phyloP scores from a whole-genome alignment of 345 rosid species.

The Linum usitatissimum region DNA sequence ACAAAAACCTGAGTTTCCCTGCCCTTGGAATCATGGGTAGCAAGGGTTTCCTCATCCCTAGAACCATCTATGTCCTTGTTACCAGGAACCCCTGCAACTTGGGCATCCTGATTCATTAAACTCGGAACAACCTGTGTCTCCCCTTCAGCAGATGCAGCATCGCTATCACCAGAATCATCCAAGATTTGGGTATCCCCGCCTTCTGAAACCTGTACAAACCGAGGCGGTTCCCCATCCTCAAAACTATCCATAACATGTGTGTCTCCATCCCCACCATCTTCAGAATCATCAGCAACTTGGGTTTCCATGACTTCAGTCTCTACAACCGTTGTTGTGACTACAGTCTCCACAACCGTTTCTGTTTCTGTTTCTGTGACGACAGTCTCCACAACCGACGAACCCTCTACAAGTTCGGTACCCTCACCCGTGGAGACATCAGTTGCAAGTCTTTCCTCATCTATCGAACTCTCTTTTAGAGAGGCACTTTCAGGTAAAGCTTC shows the following conservation, averaged over 20 bases:
- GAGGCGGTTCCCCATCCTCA: neutral
- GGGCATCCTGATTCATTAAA: neutral
- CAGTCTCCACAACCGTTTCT: too few relatives aligned
- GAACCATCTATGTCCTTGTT: neutral
- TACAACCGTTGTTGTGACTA: too few relatives aligned
- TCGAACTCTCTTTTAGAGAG: constrained; percentile 7
- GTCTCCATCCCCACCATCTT: neutral
- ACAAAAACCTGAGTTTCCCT: neutral
- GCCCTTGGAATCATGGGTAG: neutral
- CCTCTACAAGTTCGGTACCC: too few relatives aligned
- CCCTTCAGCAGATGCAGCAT: neutral
- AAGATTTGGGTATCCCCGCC: neutral
- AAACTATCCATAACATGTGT: neutral
- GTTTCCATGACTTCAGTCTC: neutral
- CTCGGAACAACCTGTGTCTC: neutral
- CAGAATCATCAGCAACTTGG: neutral
- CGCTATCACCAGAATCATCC: neutral
- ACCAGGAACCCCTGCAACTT: neutral
- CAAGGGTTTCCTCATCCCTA: neutral
- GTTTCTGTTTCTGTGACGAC: too few relatives aligned
- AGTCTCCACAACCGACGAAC: too few relatives aligned
- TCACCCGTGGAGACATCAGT: too few relatives aligned
- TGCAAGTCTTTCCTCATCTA: constrained; percentile 3
- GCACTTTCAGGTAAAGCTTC: constrained; percentile 4
- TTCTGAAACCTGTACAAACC: neutral